These are phyloP conservation scores for Amanita pallidorosea DNA, from an alignment of 768 basidiomycete genomes.

Conservation along the genomic window DNA sequence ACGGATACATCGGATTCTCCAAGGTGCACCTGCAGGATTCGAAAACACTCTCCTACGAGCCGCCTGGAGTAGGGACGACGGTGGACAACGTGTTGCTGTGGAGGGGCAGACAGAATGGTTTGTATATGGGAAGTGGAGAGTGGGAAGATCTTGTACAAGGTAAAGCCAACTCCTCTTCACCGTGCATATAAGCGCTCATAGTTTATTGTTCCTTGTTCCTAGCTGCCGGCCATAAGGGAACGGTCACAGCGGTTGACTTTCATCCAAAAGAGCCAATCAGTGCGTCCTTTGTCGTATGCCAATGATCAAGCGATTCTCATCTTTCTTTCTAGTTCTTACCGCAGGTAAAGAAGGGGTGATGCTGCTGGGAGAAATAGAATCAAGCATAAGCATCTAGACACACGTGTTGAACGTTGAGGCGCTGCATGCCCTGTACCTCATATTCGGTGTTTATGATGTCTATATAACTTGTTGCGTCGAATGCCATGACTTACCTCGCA, in stretches of 20 bases:
- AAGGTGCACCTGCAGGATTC: conserved; percentile 89
- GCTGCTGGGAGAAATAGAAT: conserved; percentile 87
- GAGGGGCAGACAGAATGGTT: conserved; percentile 82
- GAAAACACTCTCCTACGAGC: conserved; percentile 78
- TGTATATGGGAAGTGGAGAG: conserved; percentile 84
- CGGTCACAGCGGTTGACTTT: conserved; percentile 92
- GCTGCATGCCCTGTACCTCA: background rate
- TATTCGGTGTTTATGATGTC: background rate
- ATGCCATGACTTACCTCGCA: too few relatives aligned
- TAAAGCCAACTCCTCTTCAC: conserved; percentile 15
- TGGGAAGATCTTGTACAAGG: conserved; percentile 69
- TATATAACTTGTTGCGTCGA: too few relatives aligned
- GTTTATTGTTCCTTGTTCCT: background rate
- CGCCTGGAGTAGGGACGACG: conserved; percentile 84
- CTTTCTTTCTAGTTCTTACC: conserved; percentile 58
- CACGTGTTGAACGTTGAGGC: too few relatives aligned
- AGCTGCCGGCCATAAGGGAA: conserved; percentile 95
- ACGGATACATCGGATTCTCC: conserved; percentile 67
- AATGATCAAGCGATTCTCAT: background rate
- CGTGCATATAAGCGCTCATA: background rate
- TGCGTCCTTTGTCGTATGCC: conserved; percentile 27
- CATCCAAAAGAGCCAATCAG: conserved; percentile 94
- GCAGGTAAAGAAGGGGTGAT: conserved; percentile 90
- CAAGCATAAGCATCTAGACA: conserved; percentile 26
- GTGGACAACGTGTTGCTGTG: conserved; percentile 77